Conservation (phyloP, 1,284 basidiomycete genomes). For the Cystobasidium pallidum region DNA sequence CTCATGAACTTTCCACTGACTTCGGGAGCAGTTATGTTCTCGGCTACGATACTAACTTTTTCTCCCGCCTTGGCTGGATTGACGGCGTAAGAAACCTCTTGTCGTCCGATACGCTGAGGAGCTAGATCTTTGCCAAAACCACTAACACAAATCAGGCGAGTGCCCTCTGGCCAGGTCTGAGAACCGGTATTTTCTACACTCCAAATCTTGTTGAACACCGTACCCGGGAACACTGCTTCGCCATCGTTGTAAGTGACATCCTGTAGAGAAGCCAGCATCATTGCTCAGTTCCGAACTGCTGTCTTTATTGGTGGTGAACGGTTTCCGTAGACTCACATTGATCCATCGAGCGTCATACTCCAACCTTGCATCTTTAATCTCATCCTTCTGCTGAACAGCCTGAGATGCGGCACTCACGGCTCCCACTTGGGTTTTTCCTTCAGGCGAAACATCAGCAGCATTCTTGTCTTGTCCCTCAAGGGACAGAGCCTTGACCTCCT, state of each 20-base stretch:
- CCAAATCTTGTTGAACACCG: slow-evolving; percentile 51
- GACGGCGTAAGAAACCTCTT: slow-evolving; percentile 21
- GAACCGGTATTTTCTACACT: slow-evolving; percentile 48
- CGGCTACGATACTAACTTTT: slow-evolving; percentile 45
- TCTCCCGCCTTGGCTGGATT: slow-evolving; percentile 39
- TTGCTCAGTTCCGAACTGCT: background rate
- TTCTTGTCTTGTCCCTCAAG: slow-evolving; percentile 9
- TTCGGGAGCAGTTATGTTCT: slow-evolving; percentile 50
- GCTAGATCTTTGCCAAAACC: slow-evolving; percentile 45
- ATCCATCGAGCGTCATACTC: slow-evolving; percentile 45
- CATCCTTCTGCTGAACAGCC: slow-evolving; percentile 10
- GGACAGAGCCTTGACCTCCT: slow-evolving; percentile 26
- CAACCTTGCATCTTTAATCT: background rate
- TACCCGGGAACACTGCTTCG: slow-evolving; percentile 49
- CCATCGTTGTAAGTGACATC: slow-evolving; percentile 51
- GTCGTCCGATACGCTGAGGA: background rate
- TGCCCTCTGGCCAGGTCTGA: slow-evolving; percentile 46
- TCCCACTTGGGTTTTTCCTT: too few species aligned
- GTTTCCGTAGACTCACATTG: slow-evolving; percentile 21
- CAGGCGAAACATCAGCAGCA: background rate
- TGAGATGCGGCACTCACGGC: too few species aligned
- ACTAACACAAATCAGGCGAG: slow-evolving; percentile 49
- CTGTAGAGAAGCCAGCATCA: background rate
- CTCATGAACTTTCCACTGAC: slow-evolving; percentile 47
- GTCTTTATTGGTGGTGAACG: background rate